Base-by-base conservation (phyloP, 208 protist species). In the Crithidia expoeki region DNA sequence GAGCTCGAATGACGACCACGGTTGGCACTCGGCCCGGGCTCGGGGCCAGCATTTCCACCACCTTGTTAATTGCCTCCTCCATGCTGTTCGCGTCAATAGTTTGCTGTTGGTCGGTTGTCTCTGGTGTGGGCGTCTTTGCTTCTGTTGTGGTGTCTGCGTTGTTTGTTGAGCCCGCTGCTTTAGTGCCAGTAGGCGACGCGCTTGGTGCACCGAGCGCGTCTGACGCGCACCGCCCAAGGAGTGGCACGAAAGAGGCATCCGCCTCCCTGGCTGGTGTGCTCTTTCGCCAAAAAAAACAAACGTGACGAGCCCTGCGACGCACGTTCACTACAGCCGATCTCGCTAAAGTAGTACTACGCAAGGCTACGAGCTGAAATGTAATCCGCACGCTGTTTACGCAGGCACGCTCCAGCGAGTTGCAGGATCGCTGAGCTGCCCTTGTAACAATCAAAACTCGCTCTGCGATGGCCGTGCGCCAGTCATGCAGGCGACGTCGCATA, bases 1-100 rank as follows among this genome's bases (percentile, higher is more conserved):
- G 66, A 21, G 50, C 60, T 6, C 72, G 74, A 25, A 79, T 72
- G n/a, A 74, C 67, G n/a, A 67, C 74, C 17, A 80, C 74, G 34
- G 67, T 73, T 9, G 84, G 84, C 40, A 83, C 80, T 7, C 76
- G 62, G 27, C 77, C 73, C 0, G 75, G 75, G 17, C 30, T 68
- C 14, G 79, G 60, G 21, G 59, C 68, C 17, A 80, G 62, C 47
- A 67, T 60, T 30, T 65, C 50, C 23, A 85, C 55, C 4, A 79
- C 49, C 36, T 75, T 74, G 21, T 64, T 47, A 7, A 80, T 70
- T 21, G 78, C 70, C 47, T 81, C 64, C 42, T 72, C 58, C 32
- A 62, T 52, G 56, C 36, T 68, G 36, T 57, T 55, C 1, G 56
- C 53, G n/a, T 55, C 36, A 5, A 72, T 17, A 27, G 61, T 44